Conservation (phyloP, 805 yeast genomes). For the Cyberlindnera petersonii region DNA sequence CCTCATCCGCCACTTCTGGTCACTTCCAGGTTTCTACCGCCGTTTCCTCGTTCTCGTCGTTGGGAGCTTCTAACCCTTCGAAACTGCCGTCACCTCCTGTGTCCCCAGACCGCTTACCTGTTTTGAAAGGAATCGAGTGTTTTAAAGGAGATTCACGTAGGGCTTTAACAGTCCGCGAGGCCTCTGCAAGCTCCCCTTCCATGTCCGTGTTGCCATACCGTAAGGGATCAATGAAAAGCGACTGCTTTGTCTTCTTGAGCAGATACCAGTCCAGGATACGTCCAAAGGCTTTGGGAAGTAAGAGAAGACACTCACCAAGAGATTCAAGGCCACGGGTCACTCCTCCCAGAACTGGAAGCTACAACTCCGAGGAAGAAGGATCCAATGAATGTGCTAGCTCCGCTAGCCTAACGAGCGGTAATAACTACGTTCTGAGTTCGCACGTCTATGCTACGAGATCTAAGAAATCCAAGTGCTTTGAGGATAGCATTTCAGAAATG, state of each 20-base stretch:
- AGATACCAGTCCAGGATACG: slow-evolving; percentile 1
- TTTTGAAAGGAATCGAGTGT: too few species aligned
- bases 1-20: background rate
- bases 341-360: background rate
- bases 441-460: slow-evolving; percentile 19
- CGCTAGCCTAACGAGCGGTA: background rate
- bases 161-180: too few species aligned
- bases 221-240: slow-evolving; percentile 1
- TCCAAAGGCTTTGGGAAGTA: background rate
- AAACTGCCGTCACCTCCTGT: slow-evolving; percentile 19
- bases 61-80: background rate
- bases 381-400: background rate
- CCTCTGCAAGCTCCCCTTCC: too few species aligned
- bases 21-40: too few species aligned
- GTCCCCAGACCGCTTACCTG: slow-evolving; percentile 18
- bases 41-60: background rate
- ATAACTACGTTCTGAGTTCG: slow-evolving; percentile 1
- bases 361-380: slow-evolving; percentile 10
- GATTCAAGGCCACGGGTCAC: slow-evolving; percentile 1
- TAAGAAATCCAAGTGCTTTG: slow-evolving; percentile 1
- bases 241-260: slow-evolving; percentile 2
- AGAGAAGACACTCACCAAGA: slow-evolving; percentile 4
- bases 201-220: slow-evolving; percentile 5
- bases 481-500: too few species aligned
- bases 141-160: too few species aligned